Evolutionary conservation across 2,329 filamentous ascomycete species (phyloP), one percentile per base, ranked within the genome.

Genomic region (Botrytis deweyae): DNA sequence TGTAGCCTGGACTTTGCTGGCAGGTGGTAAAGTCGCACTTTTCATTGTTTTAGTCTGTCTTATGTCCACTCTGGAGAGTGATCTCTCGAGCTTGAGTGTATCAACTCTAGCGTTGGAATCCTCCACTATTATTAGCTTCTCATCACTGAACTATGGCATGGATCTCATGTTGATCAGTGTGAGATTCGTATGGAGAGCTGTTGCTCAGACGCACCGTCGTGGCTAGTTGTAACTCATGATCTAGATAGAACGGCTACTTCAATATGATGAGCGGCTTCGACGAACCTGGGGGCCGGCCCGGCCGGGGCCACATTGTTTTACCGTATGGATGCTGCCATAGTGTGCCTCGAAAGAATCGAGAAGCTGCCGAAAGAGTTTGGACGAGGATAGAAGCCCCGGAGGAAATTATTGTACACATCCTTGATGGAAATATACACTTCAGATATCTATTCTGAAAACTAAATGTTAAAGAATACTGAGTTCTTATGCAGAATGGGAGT

Each of bases 201-300:
- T 6, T 29, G 14, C n/a, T 4, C 12, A 6, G 49, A n/a, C 25
- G 22, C 49, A 2, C 52, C 12, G 8, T 55, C 6, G n/a, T 25
- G 52, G n/a, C 14, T 29, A 18, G 2, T 29, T 9, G n/a, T 29
- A 55, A 55, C 6, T n/a, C 52, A 55, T 18, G n/a, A 55, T n/a
- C 25, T 29, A 55, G n/a, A 55, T 8, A 16, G 5, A n/a, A 16
- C 25, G 12, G 1, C 14, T n/a, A 4, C 49, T 52, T 52, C 46
- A 52, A 29, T 55, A 55, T 55, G 49, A 16, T 29, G 49, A n/a
- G 2, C 49, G 12, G 1, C 25, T 29, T 16, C 25, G 0, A 55
- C 4, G 16, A 55, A 5, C 3, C 5, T 2, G 25, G 10, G 12
- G 12, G 49, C 49, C 6, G 2, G 5, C 0, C 16, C 16, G 12